Evolutionary conservation across 208 protist species (phyloP), one percentile per base, ranked within the genome.

Genomic region (Leptomonas pyrrhocoris): DNA sequence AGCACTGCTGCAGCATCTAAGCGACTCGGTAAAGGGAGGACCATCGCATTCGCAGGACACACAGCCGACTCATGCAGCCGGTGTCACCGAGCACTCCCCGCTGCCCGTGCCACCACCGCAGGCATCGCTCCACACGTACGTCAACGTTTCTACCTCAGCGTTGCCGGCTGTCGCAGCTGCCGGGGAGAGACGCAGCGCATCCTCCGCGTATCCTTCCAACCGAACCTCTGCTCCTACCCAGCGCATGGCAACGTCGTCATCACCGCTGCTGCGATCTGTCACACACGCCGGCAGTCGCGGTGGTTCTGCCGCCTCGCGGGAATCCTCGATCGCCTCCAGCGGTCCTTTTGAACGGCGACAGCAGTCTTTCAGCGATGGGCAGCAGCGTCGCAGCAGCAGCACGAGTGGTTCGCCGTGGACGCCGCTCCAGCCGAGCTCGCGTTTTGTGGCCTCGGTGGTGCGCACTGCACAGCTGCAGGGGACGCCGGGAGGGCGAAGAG

Each of bases 1-100:
- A 7, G 72, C 72, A 21, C 50, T 77, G 38, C 63, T 77, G 27
- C 63, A 71, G 16, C 72, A 71, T 36, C 63, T 77, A 36, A 36
- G 40, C 18, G 70, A 68, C 42, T 74, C 60, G 28, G 8, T 60
- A 13, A 46, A 49, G 25, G 43, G 31, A n/a, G 56, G 48, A 7
- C 18, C 30, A 43, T 42, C 59, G 21, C 43, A 16, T 15, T 1
- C 6, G 43, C 60, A 55, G 19, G 13, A 8, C 18, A 21, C 57
- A 8, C 46, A 34, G n/a, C 2, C 18, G 40, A 18, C 21, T 16
- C n/a, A 16, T 16, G 0, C 13, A 21, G 43, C n/a, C 7, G 43
- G 51, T 12, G 23, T 25, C 13, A 11, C 49, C 15, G 59, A 60
- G 15, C 7, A 49, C 50, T 73, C 68, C 7, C 68, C 69, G 21